Evolutionary conservation across 331 rosid species (phyloP), one percentile per base, ranked within the genome.

Genomic region (Pyracantha coccinea): DNA sequence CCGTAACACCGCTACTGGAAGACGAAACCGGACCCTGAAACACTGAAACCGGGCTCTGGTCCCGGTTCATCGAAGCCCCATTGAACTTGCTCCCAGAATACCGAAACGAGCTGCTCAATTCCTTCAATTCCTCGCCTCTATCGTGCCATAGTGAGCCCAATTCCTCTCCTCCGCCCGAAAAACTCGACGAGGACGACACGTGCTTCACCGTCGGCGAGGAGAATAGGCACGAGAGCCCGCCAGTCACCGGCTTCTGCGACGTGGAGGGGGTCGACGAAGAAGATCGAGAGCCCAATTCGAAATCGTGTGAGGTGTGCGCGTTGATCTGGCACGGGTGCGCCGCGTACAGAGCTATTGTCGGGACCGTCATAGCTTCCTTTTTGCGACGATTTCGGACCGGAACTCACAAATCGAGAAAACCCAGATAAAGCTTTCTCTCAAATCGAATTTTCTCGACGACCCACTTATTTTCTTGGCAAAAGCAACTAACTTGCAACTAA

Each of bases 11-110:
- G 5, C 84, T 86, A 59, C 91, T 80, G 75, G 90, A 73, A 44
- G 96, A 88, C 47, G 97, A 92, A 76, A 90, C 86, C 0, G 99
- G 97, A 1, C 97, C 92, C 59, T 95, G 93, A 53, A 92, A 90
- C 68, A 92, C 99, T 8, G 98, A 95, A 12, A 92, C 91, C 2
- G 97, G 99, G 83, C 99, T 95, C 77, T 86, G 92, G 47, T 92
- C 98, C 77, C 89, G 78, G 53, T 85, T 86, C 89, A 87, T 85
- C 5, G 85, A 82, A 64, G 88, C 72, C 33, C 89, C 95, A 23
- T 64, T 62, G 24, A 86, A 84, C 72, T 95, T 92, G 32, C 87
- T 74, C 55, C 86, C 84, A 20, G 93, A 86, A 68, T 86, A 92
- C 1, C 93, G 84, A 53, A 84, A 95, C 9, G 99, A 88, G 85